Evolutionary conservation across 176 grass and related monocot genomes (phyloP).

Genomic region (maize (Zea mays)): DNA sequence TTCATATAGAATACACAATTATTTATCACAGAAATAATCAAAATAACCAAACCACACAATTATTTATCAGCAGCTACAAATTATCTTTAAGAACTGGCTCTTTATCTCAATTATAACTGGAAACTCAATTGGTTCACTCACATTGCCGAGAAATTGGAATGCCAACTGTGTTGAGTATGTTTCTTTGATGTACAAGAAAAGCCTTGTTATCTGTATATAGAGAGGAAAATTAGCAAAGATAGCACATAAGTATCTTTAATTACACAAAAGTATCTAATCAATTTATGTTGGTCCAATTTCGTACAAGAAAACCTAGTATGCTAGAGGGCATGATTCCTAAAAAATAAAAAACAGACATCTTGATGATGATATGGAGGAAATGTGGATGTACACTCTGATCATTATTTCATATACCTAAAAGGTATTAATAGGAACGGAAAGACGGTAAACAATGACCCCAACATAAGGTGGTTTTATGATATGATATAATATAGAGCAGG

Average conservation of each 20-base stretch:
- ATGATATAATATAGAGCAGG: slow-evolving; percentile 34
- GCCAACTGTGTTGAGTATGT: slow-evolving; percentile 79
- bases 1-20: slow-evolving; percentile 9
- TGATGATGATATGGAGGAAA: slow-evolving; percentile 1
- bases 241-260: not conserved
- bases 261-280: slow-evolving; percentile 6
- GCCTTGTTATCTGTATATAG: slow-evolving; percentile 69
- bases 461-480: not conserved
- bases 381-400: not conserved
- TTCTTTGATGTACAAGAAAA: slow-evolving; percentile 96
- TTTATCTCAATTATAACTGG: slow-evolving; percentile 21
- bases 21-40: not conserved
- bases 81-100: not conserved
- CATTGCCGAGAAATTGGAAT: slow-evolving; percentile 87
- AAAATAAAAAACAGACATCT: not conserved
- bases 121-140: slow-evolving; percentile 50
- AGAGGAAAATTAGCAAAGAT: slow-evolving; percentile 33
- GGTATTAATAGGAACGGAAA: slow-evolving; percentile 17
- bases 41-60: slow-evolving; percentile 3
- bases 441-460: slow-evolving; percentile 3
- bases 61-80: slow-evolving; percentile 10
- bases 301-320: not conserved
- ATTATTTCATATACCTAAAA: slow-evolving; percentile 20
- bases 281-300: slow-evolving; percentile 2
- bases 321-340: not conserved